phyloP scores from a whole-genome alignment of 1,139 yeast genomes.

The Suhomyces chickasaworum region DNA sequence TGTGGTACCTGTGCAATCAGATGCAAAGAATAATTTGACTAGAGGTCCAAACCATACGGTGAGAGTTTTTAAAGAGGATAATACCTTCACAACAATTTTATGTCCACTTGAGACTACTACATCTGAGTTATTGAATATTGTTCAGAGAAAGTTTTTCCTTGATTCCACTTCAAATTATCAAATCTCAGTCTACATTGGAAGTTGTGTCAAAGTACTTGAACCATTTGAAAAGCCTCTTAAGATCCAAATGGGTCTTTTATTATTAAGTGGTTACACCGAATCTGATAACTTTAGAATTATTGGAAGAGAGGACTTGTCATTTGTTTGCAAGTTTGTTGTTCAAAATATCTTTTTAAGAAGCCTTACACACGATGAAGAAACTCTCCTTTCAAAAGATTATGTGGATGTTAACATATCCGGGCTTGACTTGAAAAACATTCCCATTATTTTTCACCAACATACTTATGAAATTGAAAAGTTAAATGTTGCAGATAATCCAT shows the following conservation, averaged over 20 bases:
- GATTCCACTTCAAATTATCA: slow-evolving; percentile 73
- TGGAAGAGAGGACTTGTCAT: slow-evolving; percentile 87
- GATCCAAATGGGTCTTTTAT: slow-evolving; percentile 72
- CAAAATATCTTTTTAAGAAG: slow-evolving; percentile 72
- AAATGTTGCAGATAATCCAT: slow-evolving; percentile 86
- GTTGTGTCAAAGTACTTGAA: slow-evolving; percentile 71
- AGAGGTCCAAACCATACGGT: slow-evolving; percentile 53
- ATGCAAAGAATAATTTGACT: slow-evolving; percentile 18
- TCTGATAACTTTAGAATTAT: slow-evolving; percentile 74
- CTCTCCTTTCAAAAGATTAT: slow-evolving; percentile 61
- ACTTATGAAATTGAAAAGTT: slow-evolving; percentile 80
- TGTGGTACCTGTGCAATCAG: slow-evolving; percentile 22
- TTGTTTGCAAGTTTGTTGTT: slow-evolving; percentile 80
- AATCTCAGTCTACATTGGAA: slow-evolving; percentile 78
- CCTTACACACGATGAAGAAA: slow-evolving; percentile 68
- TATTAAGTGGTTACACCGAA: slow-evolving; percentile 78
- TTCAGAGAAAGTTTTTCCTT: slow-evolving; percentile 76
- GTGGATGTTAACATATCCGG: slow-evolving; percentile 75
- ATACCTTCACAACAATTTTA: slow-evolving; percentile 78
- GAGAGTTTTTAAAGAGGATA: slow-evolving; percentile 76
- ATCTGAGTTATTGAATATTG: slow-evolving; percentile 65
- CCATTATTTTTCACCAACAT: slow-evolving; percentile 78
- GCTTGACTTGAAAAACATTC: slow-evolving; percentile 79
- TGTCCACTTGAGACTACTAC: slow-evolving; percentile 79
- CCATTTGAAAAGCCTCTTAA: slow-evolving; percentile 76